Conservation (phyloP, 768 basidiomycete genomes). For the Multifurca ochricompacta region DNA sequence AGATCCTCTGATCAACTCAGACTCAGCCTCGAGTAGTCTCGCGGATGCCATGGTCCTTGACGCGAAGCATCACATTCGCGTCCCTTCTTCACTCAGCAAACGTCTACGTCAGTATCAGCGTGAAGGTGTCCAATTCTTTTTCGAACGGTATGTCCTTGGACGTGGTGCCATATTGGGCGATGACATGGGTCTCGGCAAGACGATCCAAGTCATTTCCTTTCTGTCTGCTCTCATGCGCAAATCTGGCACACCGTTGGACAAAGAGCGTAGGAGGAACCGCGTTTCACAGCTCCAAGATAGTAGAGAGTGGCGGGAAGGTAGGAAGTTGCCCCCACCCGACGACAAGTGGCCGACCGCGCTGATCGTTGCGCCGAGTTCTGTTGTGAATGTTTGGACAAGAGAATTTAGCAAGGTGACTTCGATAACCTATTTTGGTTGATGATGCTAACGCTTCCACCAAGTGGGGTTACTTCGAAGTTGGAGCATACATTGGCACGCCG, state of each 20-base stretch:
- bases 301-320: conserved; percentile 41
- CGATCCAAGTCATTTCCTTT: conserved; percentile 87
- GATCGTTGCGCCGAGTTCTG: conserved; percentile 79
- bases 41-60: conserved; percentile 48
- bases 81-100: conserved; percentile 70
- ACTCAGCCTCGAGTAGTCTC: conserved; percentile 34
- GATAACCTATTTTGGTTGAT: neutral
- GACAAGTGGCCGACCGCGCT: conserved; percentile 79
- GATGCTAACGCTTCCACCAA: conserved; percentile 25
- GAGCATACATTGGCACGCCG: conserved; percentile 50
- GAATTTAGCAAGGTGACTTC: conserved; percentile 67
- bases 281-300: conserved; percentile 62
- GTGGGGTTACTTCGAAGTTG: conserved; percentile 96
- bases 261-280: conserved; percentile 55
- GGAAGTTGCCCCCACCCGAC: conserved; percentile 57
- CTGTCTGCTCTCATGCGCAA: conserved; percentile 91
- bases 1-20: conserved; percentile 35
- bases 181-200: conserved; percentile 97
- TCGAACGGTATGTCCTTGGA: conserved; percentile 54
- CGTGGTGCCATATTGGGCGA: conserved; percentile 85
- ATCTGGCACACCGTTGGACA: conserved; percentile 53
- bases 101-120: conserved; percentile 89
- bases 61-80: conserved; percentile 35
- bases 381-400: conserved; percentile 83
- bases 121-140: conserved; percentile 80